Evolutionary conservation across 805 yeast species (phyloP), one percentile per base, ranked within the genome.

Genomic region (Kuraishia cidri): DNA sequence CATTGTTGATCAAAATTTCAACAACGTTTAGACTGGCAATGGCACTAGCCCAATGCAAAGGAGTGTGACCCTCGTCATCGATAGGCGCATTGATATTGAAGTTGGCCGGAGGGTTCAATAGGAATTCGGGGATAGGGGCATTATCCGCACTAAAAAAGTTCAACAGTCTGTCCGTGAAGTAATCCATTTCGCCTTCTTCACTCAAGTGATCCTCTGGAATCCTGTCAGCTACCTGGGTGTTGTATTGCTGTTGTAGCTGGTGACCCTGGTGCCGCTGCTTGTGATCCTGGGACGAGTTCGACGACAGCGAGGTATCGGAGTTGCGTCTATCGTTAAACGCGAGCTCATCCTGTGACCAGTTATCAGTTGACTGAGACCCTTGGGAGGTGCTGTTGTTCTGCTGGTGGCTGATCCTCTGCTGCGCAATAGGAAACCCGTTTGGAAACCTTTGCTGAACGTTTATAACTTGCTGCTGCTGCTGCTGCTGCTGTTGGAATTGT

Each of bases 31-130:
- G 48, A 37, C 77, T 72, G 1, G 84, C 90, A 75, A 83, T 70
- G 0, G 92, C 79, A 20, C 85, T 69, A 0, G 94, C 92, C 94
- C 94, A 83, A 51, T 83, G 94, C 34, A 83, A 62, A 1, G 87
- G 73, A 0, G 88, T 77, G 47, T 83, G 87, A 0, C 90, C 90
- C 42, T 83, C 92, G 38, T 75, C 75, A 46, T 83, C 94, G 14
- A 83, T 75, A 3, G 79, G 66, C 37, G 70, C 79, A 48, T 79
- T 74, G 33, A 80, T 70, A 43, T 77, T 70, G 37, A 79, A 73
- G 44, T 74, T 72, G 24, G 62, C 57, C 1, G 90, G 88, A 5
- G 83, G 81, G 32, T 63, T 56, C 20, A 63, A 51, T 18, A 77
- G 48, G 33, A 69, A 60, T 16, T 50, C 44, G 6, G 60, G 59